Base-by-base conservation (phyloP, 768 basidiomycete genomes). In the Auricularia cornea region DNA sequence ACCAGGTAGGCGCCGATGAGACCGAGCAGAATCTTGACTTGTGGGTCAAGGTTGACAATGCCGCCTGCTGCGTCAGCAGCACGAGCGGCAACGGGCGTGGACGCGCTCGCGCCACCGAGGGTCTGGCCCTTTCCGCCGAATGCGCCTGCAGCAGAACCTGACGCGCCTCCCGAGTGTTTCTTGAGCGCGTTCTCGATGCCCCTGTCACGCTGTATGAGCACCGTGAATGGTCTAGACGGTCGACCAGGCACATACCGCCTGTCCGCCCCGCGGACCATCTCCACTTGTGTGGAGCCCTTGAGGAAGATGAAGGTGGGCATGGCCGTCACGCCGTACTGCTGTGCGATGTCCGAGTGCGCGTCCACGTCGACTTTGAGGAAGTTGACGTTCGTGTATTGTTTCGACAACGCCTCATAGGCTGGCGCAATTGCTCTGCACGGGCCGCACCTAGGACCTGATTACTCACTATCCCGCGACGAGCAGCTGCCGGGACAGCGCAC, bases 281-380 rank as follows among this genome's bases (percentile, higher is more conserved):
- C 88, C 26, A 92, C 81, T 70, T 90, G 84, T 2, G 77, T 78
- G 41, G 72, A 76, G 23, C 88, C 89, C 68, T 83, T 86, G 64
- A 93, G 68, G 72, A 94, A 91, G 35, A 93, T 71, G 66, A 93
- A 93, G 0, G 92, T 92, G 2, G 92, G 92, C 92, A 90, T 92
- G 61, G 14, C 30, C 2, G 60, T 44, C 16, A 66, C 63, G 6
- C 73, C 74, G 71, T 91, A 90, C 48, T 74, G 59, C 32, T 76
- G 69, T 8, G 92, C 85, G 30, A 94, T 86, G 51, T 92, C 91
- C 66, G 68, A 73, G 23, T 84, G 85, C 59, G 80, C 82, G 67
- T 92, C 90, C 20, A 91, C 85, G 68, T 92, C 90, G 67, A 87
- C 89, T 71, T 94, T 94, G 69, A 93, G 71, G 76, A 94, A 94